These are phyloP conservation scores for Salix caprea DNA, from an alignment of 345 rosid species.

Conservation along the genomic window DNA sequence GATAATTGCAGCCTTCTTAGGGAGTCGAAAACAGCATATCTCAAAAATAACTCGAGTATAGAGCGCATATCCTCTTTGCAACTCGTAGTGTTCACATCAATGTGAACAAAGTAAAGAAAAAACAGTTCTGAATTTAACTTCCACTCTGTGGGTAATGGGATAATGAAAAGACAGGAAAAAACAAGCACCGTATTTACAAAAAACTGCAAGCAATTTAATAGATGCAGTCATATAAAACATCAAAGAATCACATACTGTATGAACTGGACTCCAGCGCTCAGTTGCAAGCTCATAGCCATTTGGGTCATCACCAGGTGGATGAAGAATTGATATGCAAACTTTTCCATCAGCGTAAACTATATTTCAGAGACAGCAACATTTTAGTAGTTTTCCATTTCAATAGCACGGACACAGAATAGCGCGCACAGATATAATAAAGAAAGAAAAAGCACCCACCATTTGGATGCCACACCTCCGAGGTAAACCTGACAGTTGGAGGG, in stretches of 20 bases:
- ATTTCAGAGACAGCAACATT: constrained; percentile 4
- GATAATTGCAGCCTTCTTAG: neutral
- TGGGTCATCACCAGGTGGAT: constrained; percentile 99
- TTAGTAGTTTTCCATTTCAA: neutral
- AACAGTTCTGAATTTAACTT: neutral
- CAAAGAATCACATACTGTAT: constrained; percentile 55
- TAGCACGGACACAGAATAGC: neutral
- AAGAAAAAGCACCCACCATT: constrained; percentile 49
- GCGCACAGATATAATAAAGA: neutral
- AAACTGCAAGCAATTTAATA: neutral
- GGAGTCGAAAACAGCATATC: neutral
- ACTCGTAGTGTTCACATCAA: neutral
- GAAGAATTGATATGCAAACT: constrained; percentile 96
- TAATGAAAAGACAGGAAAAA: neutral
- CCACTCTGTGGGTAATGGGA: neutral
- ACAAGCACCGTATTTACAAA: neutral
- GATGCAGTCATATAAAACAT: neutral
- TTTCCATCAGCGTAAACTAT: constrained; percentile 88
- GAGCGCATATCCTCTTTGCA: neutral
- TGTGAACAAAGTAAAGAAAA: neutral
- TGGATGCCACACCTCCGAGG: constrained; percentile 97
- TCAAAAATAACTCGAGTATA: neutral
- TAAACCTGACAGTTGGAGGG: constrained; percentile 85
- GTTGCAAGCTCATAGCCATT: constrained; percentile 97
- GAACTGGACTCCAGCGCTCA: constrained; percentile 95